Evolutionary conservation across 2,329 filamentous ascomycete genomes (phyloP), one percentile per base, ranked within the genome.

Genomic region (Ophiostoma quercus): DNA sequence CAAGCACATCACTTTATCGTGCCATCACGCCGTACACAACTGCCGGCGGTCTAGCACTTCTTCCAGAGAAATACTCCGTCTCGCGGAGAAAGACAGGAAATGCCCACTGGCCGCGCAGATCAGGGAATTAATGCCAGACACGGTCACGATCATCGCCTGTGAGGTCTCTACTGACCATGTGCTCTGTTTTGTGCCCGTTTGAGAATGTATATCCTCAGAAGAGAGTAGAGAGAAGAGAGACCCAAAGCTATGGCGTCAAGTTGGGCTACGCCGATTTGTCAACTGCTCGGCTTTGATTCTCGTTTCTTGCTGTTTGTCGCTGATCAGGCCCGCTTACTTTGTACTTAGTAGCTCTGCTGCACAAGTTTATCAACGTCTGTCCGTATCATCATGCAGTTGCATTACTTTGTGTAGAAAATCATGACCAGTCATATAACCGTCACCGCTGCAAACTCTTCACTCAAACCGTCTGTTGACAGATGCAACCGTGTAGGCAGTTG

Each of bases 201-300:
- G 19, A 54, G 47, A 22, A 54, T 54, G 47, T 54, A 19, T 54
- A 22, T 54, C 47, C n/a, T 29, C 25, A 29, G 25, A 29, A 29
- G 25, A 29, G 25, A 29, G 25, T 29, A 34, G 2, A 34, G 3
- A 34, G 34, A 2, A 29, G 25, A 29, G 25, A 29, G 25, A 29
- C 34, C 34, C 34, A 34, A 34, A 34, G 34, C 5, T 6, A 34
- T 34, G 34, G 34, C 34, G 34, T 57, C 51, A 57, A 57, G 51
- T 57, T 29, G 51, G 51, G 51, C n/a, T 12, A 25, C 51, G 51
- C 12, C n/a, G n/a, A 57, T 57, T 57, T 57, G 51, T 57, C 51
- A 25, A 47, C 43, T 16, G 43, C 51, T 57, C 51, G 51, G 51
- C 51, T 25, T 57, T 57, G n/a, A 25, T 57, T 57, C 51, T 57